Base-by-base conservation (phyloP, 352 stramenopile species). In the Phytophthora pinifolia region DNA sequence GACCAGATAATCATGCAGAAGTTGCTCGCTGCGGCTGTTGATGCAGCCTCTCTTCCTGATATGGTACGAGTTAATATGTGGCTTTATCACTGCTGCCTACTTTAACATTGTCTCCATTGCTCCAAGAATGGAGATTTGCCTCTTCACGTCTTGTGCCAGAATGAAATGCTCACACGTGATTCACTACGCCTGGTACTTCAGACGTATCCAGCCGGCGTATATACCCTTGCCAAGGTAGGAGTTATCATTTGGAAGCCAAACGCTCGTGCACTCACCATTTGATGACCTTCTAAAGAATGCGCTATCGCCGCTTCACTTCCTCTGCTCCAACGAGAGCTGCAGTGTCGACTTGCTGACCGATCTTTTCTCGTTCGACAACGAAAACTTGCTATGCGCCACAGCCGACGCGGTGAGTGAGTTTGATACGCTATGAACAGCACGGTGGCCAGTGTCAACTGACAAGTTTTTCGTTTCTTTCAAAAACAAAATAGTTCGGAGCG, bases 81-180 rank as follows among this genome's bases (percentile, higher is more conserved):
- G 15, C 17, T 25, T 20, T 1, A 13, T 34, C 41, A 29, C 20
- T 35, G 6, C 17, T 32, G 29, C 20, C 9, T 49, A 12, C 22
- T 17, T 43, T 45, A 43, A 5, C 63, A 4, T 65, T 57, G 18
- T 29, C 41, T 30, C 32, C 37, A 13, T 47, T 43, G 7, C 38
- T 37, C 46, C 6, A 33, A 86, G 74, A 76, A 86, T 30, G 50
- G 61, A 1, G 76, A 89, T 9, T 48, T 88, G 13, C 70, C 78
- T 4, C 52, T 91, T n/a, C 74, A 88, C 56, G 36, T 82, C 8
- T 51, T 85, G 9, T 83, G 76, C 31, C 66, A 78, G 17, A 89
- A 85, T 35, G 45, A 47, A 6, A 50, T 47, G 0, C 34, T 85
- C 8, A 61, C 42, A 0, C 37, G 53, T 1, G 57, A 75, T 8